Conservation (phyloP, 176 grass and related monocot genomes). For the Cocos nucifera region DNA sequence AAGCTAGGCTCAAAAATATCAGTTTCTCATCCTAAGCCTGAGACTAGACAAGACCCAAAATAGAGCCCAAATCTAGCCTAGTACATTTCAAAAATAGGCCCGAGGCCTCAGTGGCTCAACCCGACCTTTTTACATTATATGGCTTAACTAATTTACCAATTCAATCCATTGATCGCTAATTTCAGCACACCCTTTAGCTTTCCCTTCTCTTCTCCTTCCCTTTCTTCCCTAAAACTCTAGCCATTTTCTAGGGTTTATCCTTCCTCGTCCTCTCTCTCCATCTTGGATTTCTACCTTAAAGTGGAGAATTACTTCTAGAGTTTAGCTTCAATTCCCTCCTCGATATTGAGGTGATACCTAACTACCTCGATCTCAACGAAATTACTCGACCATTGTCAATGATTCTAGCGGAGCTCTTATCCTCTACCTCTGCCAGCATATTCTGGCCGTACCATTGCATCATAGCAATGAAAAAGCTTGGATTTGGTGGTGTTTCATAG, state of each 20-base stretch:
- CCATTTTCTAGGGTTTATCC: conserved; percentile 16
- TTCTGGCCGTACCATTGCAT: background rate
- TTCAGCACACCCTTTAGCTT: background rate
- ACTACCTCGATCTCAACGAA: conserved; percentile 19
- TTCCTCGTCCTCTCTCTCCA: background rate
- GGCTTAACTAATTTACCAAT: no score
- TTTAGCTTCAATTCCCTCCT: no score
- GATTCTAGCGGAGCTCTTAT: background rate
- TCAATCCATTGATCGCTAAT: no score
- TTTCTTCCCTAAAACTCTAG: conserved; percentile 20
- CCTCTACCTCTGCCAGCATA: no score
- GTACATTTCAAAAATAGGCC: no score
- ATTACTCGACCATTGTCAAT: background rate
- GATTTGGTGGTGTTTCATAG: background rate
- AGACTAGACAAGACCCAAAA: no score
- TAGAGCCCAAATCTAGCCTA: no score
- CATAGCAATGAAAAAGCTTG: background rate
- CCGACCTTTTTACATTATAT: no score
- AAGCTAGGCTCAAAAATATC: no score
- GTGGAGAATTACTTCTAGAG: conserved; percentile 31
- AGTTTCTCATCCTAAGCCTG: no score
- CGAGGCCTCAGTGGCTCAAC: no score
- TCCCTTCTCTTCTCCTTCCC: no score
- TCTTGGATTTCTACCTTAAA: background rate
- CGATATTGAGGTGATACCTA: conserved; percentile 17